Conservation (phyloP, 1,284 basidiomycete genomes). For the Heterobasidion parviporum region DNA sequence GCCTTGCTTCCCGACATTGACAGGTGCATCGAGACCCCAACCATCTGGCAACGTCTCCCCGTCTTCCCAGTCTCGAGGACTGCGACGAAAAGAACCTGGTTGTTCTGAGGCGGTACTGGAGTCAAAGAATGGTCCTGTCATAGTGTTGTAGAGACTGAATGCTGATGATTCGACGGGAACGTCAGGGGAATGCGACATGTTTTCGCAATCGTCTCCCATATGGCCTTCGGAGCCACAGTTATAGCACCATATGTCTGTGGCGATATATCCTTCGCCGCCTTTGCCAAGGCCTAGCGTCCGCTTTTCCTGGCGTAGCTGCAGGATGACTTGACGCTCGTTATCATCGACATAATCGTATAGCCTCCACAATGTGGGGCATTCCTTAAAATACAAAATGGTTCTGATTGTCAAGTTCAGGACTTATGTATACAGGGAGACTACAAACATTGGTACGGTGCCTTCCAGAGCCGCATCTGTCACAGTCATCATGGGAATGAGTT, state of each 20-base stretch:
- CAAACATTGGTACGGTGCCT: slow-evolving; percentile 65
- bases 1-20: slow-evolving; percentile 57
- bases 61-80: slow-evolving; percentile 28
- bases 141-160: slow-evolving; percentile 64
- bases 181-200: slow-evolving; percentile 39
- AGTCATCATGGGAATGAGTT: slow-evolving; percentile 37
- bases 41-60: slow-evolving; percentile 26
- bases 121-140: slow-evolving; percentile 69
- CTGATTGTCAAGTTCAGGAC: neutral
- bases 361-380: slow-evolving; percentile 85
- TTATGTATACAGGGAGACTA: slow-evolving; percentile 6
- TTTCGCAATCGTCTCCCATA: slow-evolving; percentile 81
- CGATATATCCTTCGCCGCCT: slow-evolving; percentile 74
- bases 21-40: slow-evolving; percentile 38
- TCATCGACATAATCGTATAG: slow-evolving; percentile 72
- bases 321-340: slow-evolving; percentile 41
- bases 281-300: slow-evolving; percentile 44
- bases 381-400: slow-evolving; percentile 32
- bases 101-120: slow-evolving; percentile 18
- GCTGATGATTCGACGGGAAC: slow-evolving; percentile 59
- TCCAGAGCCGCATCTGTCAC: slow-evolving; percentile 68
- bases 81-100: slow-evolving; percentile 16
- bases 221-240: slow-evolving; percentile 79
- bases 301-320: slow-evolving; percentile 42
- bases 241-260: slow-evolving; percentile 76